Evolutionary conservation across 768 basidiomycete species (phyloP).

Genomic region (Lactarius pseudohatsudake): DNA sequence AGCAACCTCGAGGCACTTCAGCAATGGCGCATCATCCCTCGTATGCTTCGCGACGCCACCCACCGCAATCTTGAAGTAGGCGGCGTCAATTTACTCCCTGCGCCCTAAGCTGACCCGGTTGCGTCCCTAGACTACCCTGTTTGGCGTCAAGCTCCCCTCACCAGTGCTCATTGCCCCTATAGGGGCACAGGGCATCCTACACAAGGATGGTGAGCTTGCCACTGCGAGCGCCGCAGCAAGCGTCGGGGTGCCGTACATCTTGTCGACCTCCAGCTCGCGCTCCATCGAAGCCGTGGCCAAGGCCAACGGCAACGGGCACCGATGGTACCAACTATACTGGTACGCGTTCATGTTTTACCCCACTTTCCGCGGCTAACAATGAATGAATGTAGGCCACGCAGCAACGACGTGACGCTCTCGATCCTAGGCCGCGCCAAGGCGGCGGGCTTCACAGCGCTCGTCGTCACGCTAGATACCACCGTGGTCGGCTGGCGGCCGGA

Average conservation of each 20-base stretch:
- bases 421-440: slow-evolving; percentile 64
- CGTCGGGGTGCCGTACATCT: slow-evolving; percentile 64
- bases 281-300: slow-evolving; percentile 74
- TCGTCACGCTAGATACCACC: slow-evolving; percentile 81
- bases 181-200: slow-evolving; percentile 75
- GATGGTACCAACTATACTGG: slow-evolving; percentile 85
- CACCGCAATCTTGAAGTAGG: slow-evolving; percentile 60
- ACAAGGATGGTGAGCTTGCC: slow-evolving; percentile 69
- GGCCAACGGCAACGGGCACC: slow-evolving; percentile 63
- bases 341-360: slow-evolving; percentile 27
- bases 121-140: slow-evolving; percentile 59
- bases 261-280: slow-evolving; percentile 73
- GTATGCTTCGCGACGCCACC: slow-evolving; percentile 68
- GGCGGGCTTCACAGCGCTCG: slow-evolving; percentile 64
- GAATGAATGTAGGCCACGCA: slow-evolving; percentile 50
- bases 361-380: neutral
- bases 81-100: neutral
- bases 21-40: slow-evolving; percentile 72
- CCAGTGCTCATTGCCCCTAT: slow-evolving; percentile 66
- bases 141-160: slow-evolving; percentile 60
- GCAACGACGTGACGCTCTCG: slow-evolving; percentile 60
- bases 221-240: slow-evolving; percentile 62
- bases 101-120: neutral
- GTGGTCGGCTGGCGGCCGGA: slow-evolving; percentile 73
- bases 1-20: slow-evolving; percentile 65